Evolutionary conservation across 257 asterid genomes (phyloP).

Genomic region (Plantago ovata): DNA sequence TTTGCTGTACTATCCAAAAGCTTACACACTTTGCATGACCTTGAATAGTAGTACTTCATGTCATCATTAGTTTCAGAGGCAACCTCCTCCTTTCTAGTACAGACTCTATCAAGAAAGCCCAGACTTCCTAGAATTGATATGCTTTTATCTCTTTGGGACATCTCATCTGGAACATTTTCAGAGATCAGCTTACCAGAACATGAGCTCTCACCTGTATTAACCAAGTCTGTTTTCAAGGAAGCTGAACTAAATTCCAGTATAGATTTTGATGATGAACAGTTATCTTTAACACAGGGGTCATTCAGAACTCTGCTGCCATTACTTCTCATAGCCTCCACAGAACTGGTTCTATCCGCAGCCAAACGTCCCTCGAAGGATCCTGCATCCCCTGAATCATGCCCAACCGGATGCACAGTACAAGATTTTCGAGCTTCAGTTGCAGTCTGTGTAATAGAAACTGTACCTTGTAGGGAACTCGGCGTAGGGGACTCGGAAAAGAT

Average conservation of each 20-base stretch:
- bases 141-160: constrained; percentile 62
- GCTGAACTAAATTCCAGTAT: constrained; percentile 36
- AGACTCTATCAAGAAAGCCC: constrained; percentile 48
- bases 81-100: constrained; percentile 20
- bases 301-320: constrained; percentile 24
- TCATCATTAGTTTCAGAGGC: constrained; percentile 28
- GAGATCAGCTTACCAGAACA: constrained; percentile 42
- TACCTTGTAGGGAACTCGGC: constrained; percentile 26
- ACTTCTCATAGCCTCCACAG: constrained; percentile 34
- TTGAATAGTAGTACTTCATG: constrained; percentile 35
- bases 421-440: constrained; percentile 22
- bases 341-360: constrained; percentile 27
- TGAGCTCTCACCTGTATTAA: constrained; percentile 47
- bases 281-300: constrained; percentile 30
- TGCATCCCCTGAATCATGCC: constrained; percentile 25
- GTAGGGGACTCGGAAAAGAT: constrained; percentile 34
- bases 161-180: constrained; percentile 33
- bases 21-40: constrained; percentile 59
- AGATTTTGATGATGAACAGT: constrained; percentile 52
- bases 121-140: constrained; percentile 51
- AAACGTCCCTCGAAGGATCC: constrained; percentile 35
- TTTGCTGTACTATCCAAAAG: constrained; percentile 43
- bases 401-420: constrained; percentile 20
- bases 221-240: constrained; percentile 33
- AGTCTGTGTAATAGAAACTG: constrained; percentile 24